phyloP scores from a whole-genome alignment of 768 basidiomycete species.

The Amanita jacksonii region DNA sequence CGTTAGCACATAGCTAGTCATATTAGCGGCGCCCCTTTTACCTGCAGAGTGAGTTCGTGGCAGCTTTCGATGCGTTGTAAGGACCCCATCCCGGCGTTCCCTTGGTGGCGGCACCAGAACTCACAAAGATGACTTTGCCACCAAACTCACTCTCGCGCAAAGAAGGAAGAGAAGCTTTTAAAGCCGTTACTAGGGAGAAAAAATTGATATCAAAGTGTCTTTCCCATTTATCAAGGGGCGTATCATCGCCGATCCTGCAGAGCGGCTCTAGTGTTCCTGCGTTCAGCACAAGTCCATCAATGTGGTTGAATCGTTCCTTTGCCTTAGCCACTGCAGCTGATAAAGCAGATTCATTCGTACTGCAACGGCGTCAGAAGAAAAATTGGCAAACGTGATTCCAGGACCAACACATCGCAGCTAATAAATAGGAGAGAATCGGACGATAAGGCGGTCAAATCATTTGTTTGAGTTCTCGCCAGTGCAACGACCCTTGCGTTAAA shows the following conservation, averaged over 20 bases:
- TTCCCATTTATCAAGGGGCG: slow-evolving; percentile 53
- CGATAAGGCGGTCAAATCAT: slow-evolving; percentile 39
- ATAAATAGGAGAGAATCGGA: slow-evolving; percentile 41
- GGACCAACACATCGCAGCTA: slow-evolving; percentile 70
- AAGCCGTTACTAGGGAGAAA: slow-evolving; percentile 68
- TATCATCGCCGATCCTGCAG: slow-evolving; percentile 42
- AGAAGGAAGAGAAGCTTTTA: slow-evolving; percentile 59
- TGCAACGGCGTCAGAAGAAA: slow-evolving; percentile 20
- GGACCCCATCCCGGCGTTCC: slow-evolving; percentile 66
- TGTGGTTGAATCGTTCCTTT: slow-evolving; percentile 41
- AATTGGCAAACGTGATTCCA: not conserved
- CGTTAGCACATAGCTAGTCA: not conserved
- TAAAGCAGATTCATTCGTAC: slow-evolving; percentile 49
- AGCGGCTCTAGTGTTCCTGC: slow-evolving; percentile 75
- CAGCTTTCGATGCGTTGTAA: slow-evolving; percentile 81
- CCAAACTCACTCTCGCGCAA: slow-evolving; percentile 49
- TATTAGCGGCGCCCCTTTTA: slow-evolving; percentile 17
- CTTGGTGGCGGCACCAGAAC: slow-evolving; percentile 75
- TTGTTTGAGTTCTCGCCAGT: slow-evolving; percentile 58
- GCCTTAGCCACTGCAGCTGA: slow-evolving; percentile 46
- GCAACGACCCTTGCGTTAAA: slow-evolving; percentile 66
- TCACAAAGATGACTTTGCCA: slow-evolving; percentile 72
- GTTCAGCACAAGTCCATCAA: slow-evolving; percentile 79
- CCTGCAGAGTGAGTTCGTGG: slow-evolving; percentile 82
- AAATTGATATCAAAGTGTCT: slow-evolving; percentile 79